Conservation (phyloP, 2,329 filamentous ascomycete species). For the Penicillium glabrum region DNA sequence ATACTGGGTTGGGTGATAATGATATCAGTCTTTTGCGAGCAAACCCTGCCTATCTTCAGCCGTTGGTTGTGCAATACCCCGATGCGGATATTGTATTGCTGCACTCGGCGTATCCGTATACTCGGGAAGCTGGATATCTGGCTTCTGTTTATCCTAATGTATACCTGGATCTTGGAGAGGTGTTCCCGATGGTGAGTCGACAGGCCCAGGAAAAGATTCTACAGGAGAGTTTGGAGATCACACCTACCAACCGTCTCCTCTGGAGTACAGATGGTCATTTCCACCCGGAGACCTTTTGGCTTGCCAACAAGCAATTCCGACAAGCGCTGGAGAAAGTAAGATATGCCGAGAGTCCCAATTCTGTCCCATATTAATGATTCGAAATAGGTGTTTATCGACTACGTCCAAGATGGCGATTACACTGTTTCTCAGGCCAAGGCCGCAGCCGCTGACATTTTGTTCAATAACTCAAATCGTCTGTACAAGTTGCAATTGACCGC, state of each 20-base stretch:
- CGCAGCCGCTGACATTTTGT: slow-evolving; percentile 68
- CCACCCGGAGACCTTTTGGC: slow-evolving; percentile 74
- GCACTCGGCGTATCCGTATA: slow-evolving; percentile 80
- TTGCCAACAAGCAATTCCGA: slow-evolving; percentile 71
- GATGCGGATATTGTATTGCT: slow-evolving; percentile 73
- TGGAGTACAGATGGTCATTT: slow-evolving; percentile 81
- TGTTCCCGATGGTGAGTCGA: slow-evolving; percentile 75
- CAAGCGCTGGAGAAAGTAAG: slow-evolving; percentile 67
- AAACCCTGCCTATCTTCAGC: slow-evolving; percentile 74
- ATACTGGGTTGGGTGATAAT: slow-evolving; percentile 78
- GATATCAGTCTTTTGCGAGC: slow-evolving; percentile 69
- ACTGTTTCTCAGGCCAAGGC: slow-evolving; percentile 61
- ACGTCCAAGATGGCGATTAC: slow-evolving; percentile 64
- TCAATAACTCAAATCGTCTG: slow-evolving; percentile 73
- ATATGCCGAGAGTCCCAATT: background rate
- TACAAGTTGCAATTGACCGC: slow-evolving; percentile 60
- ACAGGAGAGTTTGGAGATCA: slow-evolving; percentile 71
- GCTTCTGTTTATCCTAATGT: slow-evolving; percentile 76
- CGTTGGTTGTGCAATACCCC: slow-evolving; percentile 68
- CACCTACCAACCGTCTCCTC: slow-evolving; percentile 71
- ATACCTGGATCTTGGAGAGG: slow-evolving; percentile 78
- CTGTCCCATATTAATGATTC: background rate
- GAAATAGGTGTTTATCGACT: slow-evolving; percentile 62
- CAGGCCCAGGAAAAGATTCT: slow-evolving; percentile 72
- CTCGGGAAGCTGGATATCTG: slow-evolving; percentile 74